Evolutionary conservation across 441 rosid species (phyloP).

Genomic region (Gossypium laxum): DNA sequence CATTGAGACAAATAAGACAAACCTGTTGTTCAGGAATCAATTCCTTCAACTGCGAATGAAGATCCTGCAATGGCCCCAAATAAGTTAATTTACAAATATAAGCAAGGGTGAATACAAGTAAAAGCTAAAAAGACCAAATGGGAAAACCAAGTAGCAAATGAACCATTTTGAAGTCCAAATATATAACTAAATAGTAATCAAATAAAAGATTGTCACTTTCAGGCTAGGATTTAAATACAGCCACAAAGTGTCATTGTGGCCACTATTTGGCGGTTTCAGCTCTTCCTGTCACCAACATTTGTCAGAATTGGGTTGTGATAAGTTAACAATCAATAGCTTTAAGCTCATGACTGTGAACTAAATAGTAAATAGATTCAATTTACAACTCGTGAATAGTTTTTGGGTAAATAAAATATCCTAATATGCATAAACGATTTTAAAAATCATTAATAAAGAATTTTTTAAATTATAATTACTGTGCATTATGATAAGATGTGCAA

Average conservation of each 20-base stretch:
- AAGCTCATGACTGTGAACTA: not conserved
- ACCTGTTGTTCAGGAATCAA: constrained; percentile 93
- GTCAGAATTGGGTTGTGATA: not conserved
- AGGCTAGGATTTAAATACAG: not conserved
- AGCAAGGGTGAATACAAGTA: not conserved
- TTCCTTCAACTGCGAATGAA: constrained; percentile 78
- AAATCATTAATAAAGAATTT: not conserved
- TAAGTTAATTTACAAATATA: constrained; percentile 4
- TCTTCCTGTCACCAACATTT: not conserved
- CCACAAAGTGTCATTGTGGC: not conserved
- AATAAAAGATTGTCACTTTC: not conserved
- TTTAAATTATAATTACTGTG: not conserved
- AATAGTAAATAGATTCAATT: not conserved
- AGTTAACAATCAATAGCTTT: not conserved
- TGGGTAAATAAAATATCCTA: not conserved
- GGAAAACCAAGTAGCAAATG: not conserved
- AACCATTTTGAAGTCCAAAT: not conserved
- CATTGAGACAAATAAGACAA: constrained; percentile 6
- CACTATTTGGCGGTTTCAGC: not conserved
- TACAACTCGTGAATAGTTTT: not conserved
- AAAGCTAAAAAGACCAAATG: not conserved
- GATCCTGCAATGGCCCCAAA: constrained; percentile 43
- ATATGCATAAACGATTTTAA: not conserved
- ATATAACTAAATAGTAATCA: not conserved
- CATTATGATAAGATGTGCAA: not conserved